A percentile compares a stretch with the other conserved stretches of the same genome.
Conservation (phyloP, 1,284 basidiomycete genomes). For the Melampsora medusae region DNA sequence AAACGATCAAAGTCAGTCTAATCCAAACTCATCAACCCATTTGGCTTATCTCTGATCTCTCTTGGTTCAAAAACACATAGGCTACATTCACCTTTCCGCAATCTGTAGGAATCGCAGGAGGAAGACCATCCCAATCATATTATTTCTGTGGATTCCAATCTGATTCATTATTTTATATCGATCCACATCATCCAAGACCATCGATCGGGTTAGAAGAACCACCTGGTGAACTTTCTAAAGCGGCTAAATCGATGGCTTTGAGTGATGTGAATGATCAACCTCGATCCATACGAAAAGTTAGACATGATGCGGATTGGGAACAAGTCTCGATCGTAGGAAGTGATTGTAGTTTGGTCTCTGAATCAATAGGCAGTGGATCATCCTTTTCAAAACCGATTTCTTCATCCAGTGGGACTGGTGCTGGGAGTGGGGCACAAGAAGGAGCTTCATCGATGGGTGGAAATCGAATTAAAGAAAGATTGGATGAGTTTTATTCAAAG, state of each 20-base stretch:
- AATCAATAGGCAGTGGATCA: conserved; percentile 6
- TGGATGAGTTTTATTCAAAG: conserved; percentile 64
- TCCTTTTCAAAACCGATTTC: not conserved
- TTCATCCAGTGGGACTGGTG: too few species aligned
- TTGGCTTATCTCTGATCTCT: too few species aligned
- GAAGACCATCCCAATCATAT: conserved; percentile 89
- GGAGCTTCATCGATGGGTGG: conserved; percentile 42
- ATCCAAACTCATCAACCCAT: not conserved
- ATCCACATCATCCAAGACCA: conserved; percentile 85
- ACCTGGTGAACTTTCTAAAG: not conserved
- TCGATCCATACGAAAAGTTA: too few species aligned
- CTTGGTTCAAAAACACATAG: conserved; percentile 57
- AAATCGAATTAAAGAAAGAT: conserved; percentile 55
- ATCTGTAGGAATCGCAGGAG: conserved; percentile 91
- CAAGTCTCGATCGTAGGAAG: conserved; percentile 30
- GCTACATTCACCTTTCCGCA: conserved; percentile 87
- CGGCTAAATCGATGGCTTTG: conserved; percentile 11
- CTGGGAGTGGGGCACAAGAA: too few species aligned
- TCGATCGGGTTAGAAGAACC: conserved; percentile 65
- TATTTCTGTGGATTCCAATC: conserved; percentile 94
- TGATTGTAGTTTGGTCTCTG: conserved; percentile 25
- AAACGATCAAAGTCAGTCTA: conserved; percentile 75
- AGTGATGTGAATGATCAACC: not conserved
- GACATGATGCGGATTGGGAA: conserved; percentile 32
- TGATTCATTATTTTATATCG: conserved; percentile 87